phyloP scores from a whole-genome alignment of 2,329 filamentous ascomycete species.

The Zalaria sp. region DNA sequence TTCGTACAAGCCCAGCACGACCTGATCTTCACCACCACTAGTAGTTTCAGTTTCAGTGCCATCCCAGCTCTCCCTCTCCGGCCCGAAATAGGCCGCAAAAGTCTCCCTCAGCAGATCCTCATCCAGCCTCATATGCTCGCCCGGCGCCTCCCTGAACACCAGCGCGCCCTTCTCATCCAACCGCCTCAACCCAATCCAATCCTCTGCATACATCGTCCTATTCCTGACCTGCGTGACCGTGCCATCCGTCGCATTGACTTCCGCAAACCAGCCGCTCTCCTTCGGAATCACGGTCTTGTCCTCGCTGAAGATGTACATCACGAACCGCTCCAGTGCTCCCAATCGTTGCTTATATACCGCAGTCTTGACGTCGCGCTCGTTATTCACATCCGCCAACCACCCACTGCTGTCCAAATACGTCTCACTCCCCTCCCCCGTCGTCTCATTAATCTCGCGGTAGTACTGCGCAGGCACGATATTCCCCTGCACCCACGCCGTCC shows the following conservation, averaged over 20 bases:
- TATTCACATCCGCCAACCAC: conserved; percentile 92
- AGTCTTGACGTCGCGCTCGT: conserved; percentile 70
- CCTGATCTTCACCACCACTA: background rate
- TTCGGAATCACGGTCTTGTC: conserved; percentile 80
- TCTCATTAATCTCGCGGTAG: conserved; percentile 55
- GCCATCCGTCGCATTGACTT: conserved; percentile 56
- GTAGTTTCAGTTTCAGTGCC: background rate
- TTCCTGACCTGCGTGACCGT: conserved; percentile 54
- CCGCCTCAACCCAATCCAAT: conserved; percentile 77
- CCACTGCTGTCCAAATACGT: conserved; percentile 69
- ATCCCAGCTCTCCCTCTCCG: conserved; percentile 15
- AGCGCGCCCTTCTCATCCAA: conserved; percentile 70
- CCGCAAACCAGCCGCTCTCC: conserved; percentile 80
- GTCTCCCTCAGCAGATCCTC: conserved; percentile 51
- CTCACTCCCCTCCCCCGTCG: conserved; percentile 39
- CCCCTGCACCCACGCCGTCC: conserved; percentile 63
- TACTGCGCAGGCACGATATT: conserved; percentile 88
- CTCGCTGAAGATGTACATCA: conserved; percentile 79
- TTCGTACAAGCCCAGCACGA: background rate
- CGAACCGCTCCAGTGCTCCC: conserved; percentile 56
- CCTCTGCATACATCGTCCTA: conserved; percentile 65
- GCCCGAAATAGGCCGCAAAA: conserved; percentile 54
- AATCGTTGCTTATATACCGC: conserved; percentile 60
- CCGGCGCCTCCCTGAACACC: conserved; percentile 57
- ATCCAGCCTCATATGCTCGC: conserved; percentile 65